Base-by-base conservation (phyloP, 345 rosid genomes). In the Citrus mangshanensis region DNA sequence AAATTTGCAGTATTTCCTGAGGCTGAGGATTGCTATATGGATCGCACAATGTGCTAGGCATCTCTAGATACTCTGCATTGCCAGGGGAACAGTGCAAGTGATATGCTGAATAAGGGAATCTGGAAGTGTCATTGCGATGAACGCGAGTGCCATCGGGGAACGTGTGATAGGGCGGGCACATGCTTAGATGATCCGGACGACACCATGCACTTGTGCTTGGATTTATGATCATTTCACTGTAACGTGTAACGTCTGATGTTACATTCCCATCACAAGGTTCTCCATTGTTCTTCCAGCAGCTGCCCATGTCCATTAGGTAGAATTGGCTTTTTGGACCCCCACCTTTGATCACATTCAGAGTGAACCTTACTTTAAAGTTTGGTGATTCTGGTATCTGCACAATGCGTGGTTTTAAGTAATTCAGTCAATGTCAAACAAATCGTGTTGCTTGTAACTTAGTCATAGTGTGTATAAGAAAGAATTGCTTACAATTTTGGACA, bases 201-300 rank as follows among this genome's bases (percentile, higher is more conserved):
- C 86, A 87, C 78, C 82, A 81, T 0, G 85, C 77, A 55, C 70
- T 81, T 56, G 82, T 27, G 14, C 72, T 63, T 0, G 86, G 87
- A 78, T 88, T 88, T 54, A 88, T 82, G 70, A 86, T 89, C 90
- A 79, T 83, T 42, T 78, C 89, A 35, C 87, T 81, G 77, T 89
- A 89, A 40, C 89, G 68, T 0, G 91, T 89, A 4, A 89, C 91
- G 74, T 89, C 91, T 18, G 86, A 82, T 5, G 85, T 81, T 56
- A 82, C 89, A 68, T 88, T 80, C 0, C 90, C 91, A 73, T 89
- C 80, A 51, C 93, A 88, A 6, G 83, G 69, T 30, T 82, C 42
- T 3, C 91, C 93, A 68, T 85, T 83, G 86, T 89, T 89, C 82
- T 89, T 89, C 93, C 90, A 89, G 71, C 93, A 88, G 62, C 93